Conservation (phyloP, 371 early-diverging fungal genomes). For the Smittium culicis region DNA sequence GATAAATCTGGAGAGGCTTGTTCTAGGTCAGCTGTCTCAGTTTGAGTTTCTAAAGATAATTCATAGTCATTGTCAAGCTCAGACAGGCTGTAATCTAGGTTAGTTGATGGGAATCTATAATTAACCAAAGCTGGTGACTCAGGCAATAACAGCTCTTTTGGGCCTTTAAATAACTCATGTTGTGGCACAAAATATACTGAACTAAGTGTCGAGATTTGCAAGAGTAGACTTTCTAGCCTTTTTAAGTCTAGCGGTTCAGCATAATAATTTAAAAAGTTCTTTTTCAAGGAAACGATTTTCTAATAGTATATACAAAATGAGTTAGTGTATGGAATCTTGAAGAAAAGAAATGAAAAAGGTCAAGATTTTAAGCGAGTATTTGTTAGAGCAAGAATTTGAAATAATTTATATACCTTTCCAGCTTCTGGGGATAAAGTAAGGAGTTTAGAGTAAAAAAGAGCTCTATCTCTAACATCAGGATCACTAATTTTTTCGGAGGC, state of each 20-base stretch:
- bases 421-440: conserved; percentile 70
- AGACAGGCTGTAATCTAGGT: neutral
- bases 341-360: too few species aligned
- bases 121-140: conserved; percentile 22
- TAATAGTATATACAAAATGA: too few species aligned
- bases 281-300: neutral
- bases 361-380: too few species aligned
- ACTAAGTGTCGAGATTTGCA: conserved; percentile 72
- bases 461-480: conserved; percentile 94
- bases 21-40: neutral
- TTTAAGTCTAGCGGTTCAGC: conserved; percentile 42
- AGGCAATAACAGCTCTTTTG: conserved; percentile 27
- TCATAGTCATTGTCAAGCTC: neutral
- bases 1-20: neutral
- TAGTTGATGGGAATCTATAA: neutral
- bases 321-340: too few species aligned
- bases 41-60: neutral
- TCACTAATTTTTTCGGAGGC: conserved; percentile 88
- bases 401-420: too few species aligned
- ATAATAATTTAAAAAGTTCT: neutral
- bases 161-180: conserved; percentile 54
- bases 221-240: conserved; percentile 73
- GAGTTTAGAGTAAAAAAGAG: conserved; percentile 93
- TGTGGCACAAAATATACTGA: conserved; percentile 91
- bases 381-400: too few species aligned